Percentiles rank a stretch among this genome's conserved stretches.
These are phyloP conservation scores for Pseudopediastrum boryanum DNA, from an alignment of 139 green algal genomes.

Conservation along the genomic window DNA sequence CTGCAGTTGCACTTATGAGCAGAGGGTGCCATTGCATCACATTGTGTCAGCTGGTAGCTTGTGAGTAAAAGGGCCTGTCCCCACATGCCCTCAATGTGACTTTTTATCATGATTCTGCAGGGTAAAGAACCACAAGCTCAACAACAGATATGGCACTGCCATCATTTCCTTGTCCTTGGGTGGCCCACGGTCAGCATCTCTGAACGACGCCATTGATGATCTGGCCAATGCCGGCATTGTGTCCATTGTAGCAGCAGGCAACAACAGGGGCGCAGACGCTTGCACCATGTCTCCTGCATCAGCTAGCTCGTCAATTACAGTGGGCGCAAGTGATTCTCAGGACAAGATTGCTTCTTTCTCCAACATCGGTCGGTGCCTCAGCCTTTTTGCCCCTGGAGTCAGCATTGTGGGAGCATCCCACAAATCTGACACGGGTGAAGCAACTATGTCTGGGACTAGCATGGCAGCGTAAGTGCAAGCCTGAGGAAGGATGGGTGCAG, in stretches of 20 bases:
- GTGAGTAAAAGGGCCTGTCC: no score
- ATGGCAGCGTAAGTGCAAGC: no score
- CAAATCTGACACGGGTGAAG: not conserved
- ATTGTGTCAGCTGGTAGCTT: no score
- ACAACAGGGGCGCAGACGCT: constrained; percentile 57
- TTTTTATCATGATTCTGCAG: constrained; percentile 25
- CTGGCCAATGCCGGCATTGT: constrained; percentile 45
- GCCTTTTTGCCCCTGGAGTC: constrained; percentile 65
- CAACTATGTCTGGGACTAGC: constrained; percentile 2
- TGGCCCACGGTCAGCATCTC: constrained; percentile 37
- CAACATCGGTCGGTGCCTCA: constrained; percentile 75
- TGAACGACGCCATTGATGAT: constrained; percentile 64
- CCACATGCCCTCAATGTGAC: no score
- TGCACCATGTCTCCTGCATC: constrained; percentile 60
- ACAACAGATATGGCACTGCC: constrained; percentile 51
- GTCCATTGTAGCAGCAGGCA: constrained; percentile 56
- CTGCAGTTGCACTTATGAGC: no score
- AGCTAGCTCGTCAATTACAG: constrained; percentile 48
- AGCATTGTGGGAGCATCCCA: constrained; percentile 28
- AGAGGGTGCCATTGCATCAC: no score
- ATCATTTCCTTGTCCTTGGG: constrained; percentile 69
- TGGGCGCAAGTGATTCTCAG: constrained; percentile 45
- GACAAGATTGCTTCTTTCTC: constrained; percentile 57
- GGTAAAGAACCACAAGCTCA: constrained; percentile 53
- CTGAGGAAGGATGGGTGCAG: not conserved